These are phyloP conservation scores for Testicularia cyperi DNA, from an alignment of 1,284 basidiomycete genomes.

Conservation along the genomic window DNA sequence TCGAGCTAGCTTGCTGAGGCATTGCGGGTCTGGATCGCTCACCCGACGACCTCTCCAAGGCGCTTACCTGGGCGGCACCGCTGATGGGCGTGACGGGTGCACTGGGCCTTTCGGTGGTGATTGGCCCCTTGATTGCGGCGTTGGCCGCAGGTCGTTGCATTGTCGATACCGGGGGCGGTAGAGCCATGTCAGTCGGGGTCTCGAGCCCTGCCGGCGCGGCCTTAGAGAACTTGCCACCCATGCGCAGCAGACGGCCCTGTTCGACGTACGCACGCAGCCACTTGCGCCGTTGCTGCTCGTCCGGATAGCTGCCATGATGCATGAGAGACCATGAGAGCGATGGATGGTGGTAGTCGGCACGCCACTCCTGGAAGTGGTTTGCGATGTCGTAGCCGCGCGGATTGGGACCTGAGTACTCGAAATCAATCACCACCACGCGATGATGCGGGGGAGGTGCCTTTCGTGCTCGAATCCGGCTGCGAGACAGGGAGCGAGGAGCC, in stretches of 20 bases:
- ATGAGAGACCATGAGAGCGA: slow-evolving; percentile 47
- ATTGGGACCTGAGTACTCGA: slow-evolving; percentile 54
- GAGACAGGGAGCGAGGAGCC: slow-evolving; percentile 28
- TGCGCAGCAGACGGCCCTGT: slow-evolving; percentile 49
- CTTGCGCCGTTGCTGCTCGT: slow-evolving; percentile 40
- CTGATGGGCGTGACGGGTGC: slow-evolving; percentile 25
- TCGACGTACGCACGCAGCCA: slow-evolving; percentile 58
- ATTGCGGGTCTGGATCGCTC: slow-evolving; percentile 5
- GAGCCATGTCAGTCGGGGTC: slow-evolving; percentile 26
- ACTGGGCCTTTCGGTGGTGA: slow-evolving; percentile 22
- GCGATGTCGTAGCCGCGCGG: slow-evolving; percentile 56
- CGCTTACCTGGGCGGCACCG: slow-evolving; percentile 27
- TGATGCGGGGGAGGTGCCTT: slow-evolving; percentile 42
- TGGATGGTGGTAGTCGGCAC: slow-evolving; percentile 51
- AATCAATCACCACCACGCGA: slow-evolving; percentile 57
- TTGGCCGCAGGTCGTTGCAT: slow-evolving; percentile 12
- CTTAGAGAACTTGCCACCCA: slow-evolving; percentile 34
- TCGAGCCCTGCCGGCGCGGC: slow-evolving; percentile 12
- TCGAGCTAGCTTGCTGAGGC: slow-evolving; percentile 1
- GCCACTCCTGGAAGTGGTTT: slow-evolving; percentile 58
- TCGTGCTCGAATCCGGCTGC: slow-evolving; percentile 13
- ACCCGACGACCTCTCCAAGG: slow-evolving; percentile 28
- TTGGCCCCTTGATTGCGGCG: slow-evolving; percentile 19
- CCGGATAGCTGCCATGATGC: slow-evolving; percentile 50
- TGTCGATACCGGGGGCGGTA: slow-evolving; percentile 34